phyloP scores from a whole-genome alignment of 140 eudicot species.

The Senecio squalidus region DNA sequence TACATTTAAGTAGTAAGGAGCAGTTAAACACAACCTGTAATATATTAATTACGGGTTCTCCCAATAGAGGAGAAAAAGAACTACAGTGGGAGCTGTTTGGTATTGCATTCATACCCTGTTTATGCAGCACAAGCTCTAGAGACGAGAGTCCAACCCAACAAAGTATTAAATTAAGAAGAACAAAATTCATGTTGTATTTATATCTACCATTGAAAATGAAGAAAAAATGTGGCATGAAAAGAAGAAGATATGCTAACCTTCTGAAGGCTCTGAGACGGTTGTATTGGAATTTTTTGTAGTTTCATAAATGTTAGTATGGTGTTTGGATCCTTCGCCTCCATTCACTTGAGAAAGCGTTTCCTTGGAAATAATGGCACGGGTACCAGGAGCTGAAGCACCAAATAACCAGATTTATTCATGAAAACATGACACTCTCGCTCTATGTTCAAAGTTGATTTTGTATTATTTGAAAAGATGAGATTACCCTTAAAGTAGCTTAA shows the following conservation, averaged over 20 bases:
- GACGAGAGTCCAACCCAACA: too few species aligned
- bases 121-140: too few species aligned
- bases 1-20: too few species aligned
- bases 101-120: too few species aligned
- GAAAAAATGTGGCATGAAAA: background rate
- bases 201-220: background rate
- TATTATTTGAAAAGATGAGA: background rate
- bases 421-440: background rate
- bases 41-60: too few species aligned
- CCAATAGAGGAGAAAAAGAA: too few species aligned
- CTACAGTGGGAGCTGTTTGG: too few species aligned
- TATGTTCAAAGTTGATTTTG: slow-evolving; percentile 6
- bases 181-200: too few species aligned
- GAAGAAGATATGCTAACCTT: slow-evolving; percentile 22
- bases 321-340: slow-evolving; percentile 28
- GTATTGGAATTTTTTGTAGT: slow-evolving; percentile 3
- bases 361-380: slow-evolving; percentile 61
- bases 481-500: slow-evolving; percentile 54
- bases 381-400: slow-evolving; percentile 51
- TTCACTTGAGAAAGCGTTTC: slow-evolving; percentile 42
- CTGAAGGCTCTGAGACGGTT: slow-evolving; percentile 17
- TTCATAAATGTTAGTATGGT: slow-evolving; percentile 9
- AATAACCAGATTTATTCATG: background rate
- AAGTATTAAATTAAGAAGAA: too few species aligned
- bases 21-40: too few species aligned